phyloP scores from a whole-genome alignment of 805 yeast genomes.

The Nakazawaea holstii region DNA sequence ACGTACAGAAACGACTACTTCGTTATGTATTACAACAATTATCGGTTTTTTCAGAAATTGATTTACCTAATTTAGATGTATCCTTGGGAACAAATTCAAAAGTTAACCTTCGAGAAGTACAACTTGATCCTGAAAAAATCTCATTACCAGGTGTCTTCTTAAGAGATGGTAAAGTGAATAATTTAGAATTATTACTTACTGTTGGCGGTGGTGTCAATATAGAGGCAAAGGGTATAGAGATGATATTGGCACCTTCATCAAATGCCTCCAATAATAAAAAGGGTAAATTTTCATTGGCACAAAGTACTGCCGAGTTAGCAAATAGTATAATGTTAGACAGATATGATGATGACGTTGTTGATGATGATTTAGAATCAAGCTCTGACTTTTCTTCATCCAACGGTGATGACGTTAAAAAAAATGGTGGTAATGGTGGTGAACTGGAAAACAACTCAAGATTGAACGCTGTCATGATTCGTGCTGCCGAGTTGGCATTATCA shows the following conservation, averaged over 20 bases:
- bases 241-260: conserved; percentile 35
- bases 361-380: conserved; percentile 14
- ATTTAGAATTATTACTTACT: conserved; percentile 52
- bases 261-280: conserved; percentile 11
- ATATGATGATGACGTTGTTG: conserved; percentile 21
- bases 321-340: conserved; percentile 41
- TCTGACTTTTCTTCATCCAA: not conserved
- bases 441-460: conserved; percentile 26
- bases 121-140: conserved; percentile 67
- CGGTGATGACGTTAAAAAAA: not conserved
- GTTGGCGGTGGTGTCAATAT: conserved; percentile 69
- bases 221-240: conserved; percentile 48
- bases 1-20: conserved; percentile 75
- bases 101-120: conserved; percentile 53
- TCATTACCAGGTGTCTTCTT: conserved; percentile 59
- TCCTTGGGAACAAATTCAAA: conserved; percentile 54
- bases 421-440: conserved; percentile 14
- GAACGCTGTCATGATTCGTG: conserved; percentile 54
- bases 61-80: conserved; percentile 76
- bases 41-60: conserved; percentile 75
- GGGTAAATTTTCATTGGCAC: conserved; percentile 48
- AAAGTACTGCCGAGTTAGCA: conserved; percentile 73
- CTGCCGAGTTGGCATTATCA: conserved; percentile 63
- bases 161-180: conserved; percentile 54
- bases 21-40: conserved; percentile 78